Conservation (phyloP, 768 basidiomycete genomes). For the Rhodocollybia butyracea region DNA sequence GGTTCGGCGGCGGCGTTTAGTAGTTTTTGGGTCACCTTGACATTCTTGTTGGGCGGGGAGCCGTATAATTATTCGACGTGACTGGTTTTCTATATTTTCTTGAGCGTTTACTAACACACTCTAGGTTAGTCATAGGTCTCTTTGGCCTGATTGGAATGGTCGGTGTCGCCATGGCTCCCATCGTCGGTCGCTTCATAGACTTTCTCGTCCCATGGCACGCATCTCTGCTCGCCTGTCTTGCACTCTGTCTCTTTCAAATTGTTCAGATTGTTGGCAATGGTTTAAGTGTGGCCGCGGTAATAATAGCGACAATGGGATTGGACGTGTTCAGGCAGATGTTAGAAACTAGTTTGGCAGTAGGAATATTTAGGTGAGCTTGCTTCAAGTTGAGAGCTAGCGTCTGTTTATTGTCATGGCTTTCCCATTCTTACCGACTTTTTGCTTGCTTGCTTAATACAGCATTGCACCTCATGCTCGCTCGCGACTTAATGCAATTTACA, state of each 20-base stretch:
- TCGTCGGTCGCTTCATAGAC: constrained; percentile 54
- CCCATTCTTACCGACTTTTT: not conserved
- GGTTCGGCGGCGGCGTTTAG: constrained; percentile 35
- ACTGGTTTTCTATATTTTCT: constrained; percentile 42
- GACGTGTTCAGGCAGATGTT: constrained; percentile 35
- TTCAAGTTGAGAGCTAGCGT: too few species aligned
- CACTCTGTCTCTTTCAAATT: constrained; percentile 48
- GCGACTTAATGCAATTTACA: constrained; percentile 52
- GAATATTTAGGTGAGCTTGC: constrained; percentile 23
- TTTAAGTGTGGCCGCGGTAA: constrained; percentile 64
- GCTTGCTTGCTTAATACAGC: not conserved
- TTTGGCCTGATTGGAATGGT: constrained; percentile 57
- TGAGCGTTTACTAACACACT: constrained; percentile 29
- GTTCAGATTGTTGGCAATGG: constrained; percentile 72
- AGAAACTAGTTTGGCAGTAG: constrained; percentile 45
- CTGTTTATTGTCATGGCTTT: not conserved
- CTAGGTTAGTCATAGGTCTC: constrained; percentile 50
- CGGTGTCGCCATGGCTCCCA: constrained; percentile 48
- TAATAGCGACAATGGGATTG: constrained; percentile 22
- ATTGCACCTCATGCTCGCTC: constrained; percentile 5
- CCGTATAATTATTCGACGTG: constrained; percentile 58
- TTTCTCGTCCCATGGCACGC: constrained; percentile 60
- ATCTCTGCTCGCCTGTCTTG: constrained; percentile 50
- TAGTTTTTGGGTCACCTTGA: constrained; percentile 50
- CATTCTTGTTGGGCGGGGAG: constrained; percentile 55